phyloP scores from a whole-genome alignment of 768 basidiomycete species.

The Naganishia randhawae region DNA sequence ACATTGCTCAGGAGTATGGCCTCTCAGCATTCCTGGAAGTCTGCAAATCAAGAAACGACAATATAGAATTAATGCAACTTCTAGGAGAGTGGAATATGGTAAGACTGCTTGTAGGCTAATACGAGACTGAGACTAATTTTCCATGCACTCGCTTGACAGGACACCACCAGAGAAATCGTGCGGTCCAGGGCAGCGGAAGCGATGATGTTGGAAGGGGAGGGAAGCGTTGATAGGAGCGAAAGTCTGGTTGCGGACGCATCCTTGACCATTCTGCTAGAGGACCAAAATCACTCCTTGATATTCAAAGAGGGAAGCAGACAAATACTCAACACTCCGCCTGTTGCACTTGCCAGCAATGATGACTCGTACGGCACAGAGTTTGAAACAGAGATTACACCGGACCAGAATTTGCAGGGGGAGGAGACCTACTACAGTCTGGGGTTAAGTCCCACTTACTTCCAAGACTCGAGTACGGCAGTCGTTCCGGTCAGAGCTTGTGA shows the following conservation, averaged over 20 bases:
- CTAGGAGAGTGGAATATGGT: constrained; percentile 5
- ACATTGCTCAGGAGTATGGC: constrained; percentile 4
- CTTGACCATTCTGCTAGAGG: not conserved
- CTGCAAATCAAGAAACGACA: too few species aligned
- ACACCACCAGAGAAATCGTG: not conserved
- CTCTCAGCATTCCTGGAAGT: not conserved
- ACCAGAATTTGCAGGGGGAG: not conserved
- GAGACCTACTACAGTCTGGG: not conserved
- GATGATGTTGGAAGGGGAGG: not conserved
- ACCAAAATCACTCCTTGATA: not conserved
- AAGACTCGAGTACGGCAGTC: not conserved
- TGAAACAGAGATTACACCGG: not conserved
- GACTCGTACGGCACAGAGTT: constrained; percentile 6
- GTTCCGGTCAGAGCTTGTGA: not conserved
- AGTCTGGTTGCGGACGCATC: not conserved
- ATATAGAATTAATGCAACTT: not conserved
- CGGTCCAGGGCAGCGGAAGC: not conserved
- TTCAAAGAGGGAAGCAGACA: not conserved
- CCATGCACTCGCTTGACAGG: not conserved
- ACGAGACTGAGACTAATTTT: too few species aligned
- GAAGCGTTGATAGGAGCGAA: not conserved
- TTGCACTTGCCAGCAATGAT: not conserved
- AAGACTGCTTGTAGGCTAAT: not conserved
- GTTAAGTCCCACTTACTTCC: not conserved
- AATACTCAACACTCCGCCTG: not conserved